Conservation (phyloP, 2,329 filamentous ascomycete species). For the Alternaria viburni region DNA sequence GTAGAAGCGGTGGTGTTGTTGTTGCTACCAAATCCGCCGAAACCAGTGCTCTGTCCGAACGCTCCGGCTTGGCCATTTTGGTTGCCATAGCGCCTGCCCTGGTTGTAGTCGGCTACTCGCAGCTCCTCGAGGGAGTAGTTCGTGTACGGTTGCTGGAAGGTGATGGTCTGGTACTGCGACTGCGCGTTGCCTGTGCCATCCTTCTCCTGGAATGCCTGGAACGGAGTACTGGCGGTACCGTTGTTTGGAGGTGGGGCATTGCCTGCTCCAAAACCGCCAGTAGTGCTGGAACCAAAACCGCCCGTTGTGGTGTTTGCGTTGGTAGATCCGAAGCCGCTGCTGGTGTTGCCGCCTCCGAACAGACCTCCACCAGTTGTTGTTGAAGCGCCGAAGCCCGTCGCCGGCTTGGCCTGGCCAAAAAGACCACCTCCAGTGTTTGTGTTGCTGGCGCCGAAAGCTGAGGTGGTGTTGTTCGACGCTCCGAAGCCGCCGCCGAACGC, state of each 20-base stretch:
- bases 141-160: conserved; percentile 79
- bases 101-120: conserved; percentile 80
- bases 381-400: conserved; percentile 34
- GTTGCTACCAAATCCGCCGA: conserved; percentile 54
- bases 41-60: conserved; percentile 73
- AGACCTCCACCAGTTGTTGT: conserved; percentile 33
- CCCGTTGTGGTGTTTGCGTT: conserved; percentile 23
- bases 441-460: conserved; percentile 36
- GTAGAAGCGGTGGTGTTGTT: conserved; percentile 43
- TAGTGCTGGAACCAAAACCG: conserved; percentile 31
- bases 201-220: conserved; percentile 74
- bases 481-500: conserved; percentile 24
- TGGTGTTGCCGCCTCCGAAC: conserved; percentile 38
- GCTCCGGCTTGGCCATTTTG: conserved; percentile 79
- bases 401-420: conserved; percentile 41
- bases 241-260: conserved; percentile 45
- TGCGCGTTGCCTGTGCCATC: conserved; percentile 64
- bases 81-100: conserved; percentile 84
- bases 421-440: conserved; percentile 36
- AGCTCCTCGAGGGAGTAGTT: conserved; percentile 84
- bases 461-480: conserved; percentile 23
- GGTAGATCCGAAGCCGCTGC: conserved; percentile 35
- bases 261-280: conserved; percentile 41
- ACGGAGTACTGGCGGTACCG: conserved; percentile 71
- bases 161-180: conserved; percentile 77